phyloP scores from a whole-genome alignment of 2,329 filamentous ascomycete genomes.

The Aureobasidium melanogenum region DNA sequence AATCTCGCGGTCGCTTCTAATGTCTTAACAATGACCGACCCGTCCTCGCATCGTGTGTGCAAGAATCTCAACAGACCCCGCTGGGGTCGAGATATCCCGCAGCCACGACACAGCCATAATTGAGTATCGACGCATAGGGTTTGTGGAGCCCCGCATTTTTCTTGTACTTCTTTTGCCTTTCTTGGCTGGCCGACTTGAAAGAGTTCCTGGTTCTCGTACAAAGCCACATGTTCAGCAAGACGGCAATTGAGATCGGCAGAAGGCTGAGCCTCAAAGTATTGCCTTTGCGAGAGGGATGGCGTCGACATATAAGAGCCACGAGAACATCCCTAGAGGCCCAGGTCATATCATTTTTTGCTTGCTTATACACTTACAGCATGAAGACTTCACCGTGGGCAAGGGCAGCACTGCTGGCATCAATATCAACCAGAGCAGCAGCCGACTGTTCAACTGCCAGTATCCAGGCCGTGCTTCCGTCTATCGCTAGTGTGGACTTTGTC shows the following conservation, averaged over 20 bases:
- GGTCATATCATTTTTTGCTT: background rate
- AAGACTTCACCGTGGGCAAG: background rate
- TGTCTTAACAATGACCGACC: background rate
- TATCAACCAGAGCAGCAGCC: background rate
- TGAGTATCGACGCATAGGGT: background rate
- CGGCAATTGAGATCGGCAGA: background rate
- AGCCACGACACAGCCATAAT: too few relatives aligned
- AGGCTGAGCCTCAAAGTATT: background rate
- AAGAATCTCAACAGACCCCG: too few relatives aligned
- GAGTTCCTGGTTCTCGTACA: background rate
- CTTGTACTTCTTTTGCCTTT: background rate
- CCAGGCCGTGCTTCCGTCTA: constrained; percentile 25
- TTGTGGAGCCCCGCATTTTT: background rate
- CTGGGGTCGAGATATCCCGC: too few relatives aligned
- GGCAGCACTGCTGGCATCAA: background rate
- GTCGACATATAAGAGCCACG: background rate
- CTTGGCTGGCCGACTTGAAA: background rate
- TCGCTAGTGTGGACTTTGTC: constrained; percentile 30
- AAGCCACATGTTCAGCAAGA: background rate
- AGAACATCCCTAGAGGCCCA: background rate
- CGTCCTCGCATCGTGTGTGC: background rate
- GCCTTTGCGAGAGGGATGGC: background rate
- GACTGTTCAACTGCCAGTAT: constrained; percentile 28
- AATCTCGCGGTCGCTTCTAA: background rate
- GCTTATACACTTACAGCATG: background rate